phyloP scores from a whole-genome alignment of 257 asterid species.

The Capsicum pubescens region DNA sequence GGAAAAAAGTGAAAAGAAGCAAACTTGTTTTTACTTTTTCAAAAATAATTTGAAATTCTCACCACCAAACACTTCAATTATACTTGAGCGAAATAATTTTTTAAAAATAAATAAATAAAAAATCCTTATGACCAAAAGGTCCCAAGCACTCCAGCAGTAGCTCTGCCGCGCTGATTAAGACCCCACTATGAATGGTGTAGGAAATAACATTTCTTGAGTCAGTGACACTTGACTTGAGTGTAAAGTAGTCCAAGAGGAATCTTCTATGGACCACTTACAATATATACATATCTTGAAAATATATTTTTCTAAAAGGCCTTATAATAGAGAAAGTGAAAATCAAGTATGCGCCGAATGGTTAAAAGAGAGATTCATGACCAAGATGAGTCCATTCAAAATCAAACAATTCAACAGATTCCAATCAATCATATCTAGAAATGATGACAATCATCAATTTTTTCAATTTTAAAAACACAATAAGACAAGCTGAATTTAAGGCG shows the following conservation, averaged over 20 bases:
- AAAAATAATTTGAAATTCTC: no score
- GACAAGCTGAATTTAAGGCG: conserved; percentile 57
- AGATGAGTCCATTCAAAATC: conserved; percentile 15
- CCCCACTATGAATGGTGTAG: neutral
- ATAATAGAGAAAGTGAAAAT: neutral
- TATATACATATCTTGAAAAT: neutral
- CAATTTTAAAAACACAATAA: neutral
- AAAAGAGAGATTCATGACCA: conserved; percentile 13
- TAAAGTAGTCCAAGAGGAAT: neutral
- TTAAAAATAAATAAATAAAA: no score
- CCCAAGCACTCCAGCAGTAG: no score
- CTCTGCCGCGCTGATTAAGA: neutral
- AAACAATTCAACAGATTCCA: conserved; percentile 33
- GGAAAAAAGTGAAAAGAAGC: no score
- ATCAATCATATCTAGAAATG: conserved; percentile 25
- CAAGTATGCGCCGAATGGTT: conserved; percentile 15
- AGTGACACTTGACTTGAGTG: neutral
- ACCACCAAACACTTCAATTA: no score
- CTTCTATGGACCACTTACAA: conserved; percentile 14
- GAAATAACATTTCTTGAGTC: neutral
- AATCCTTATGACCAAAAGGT: no score
- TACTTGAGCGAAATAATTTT: no score
- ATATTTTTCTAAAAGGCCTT: neutral
- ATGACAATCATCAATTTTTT: conserved; percentile 36
- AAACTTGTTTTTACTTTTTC: no score